phyloP scores from a whole-genome alignment of 139 green algal species.

The Chlorella sorokiniana region DNA sequence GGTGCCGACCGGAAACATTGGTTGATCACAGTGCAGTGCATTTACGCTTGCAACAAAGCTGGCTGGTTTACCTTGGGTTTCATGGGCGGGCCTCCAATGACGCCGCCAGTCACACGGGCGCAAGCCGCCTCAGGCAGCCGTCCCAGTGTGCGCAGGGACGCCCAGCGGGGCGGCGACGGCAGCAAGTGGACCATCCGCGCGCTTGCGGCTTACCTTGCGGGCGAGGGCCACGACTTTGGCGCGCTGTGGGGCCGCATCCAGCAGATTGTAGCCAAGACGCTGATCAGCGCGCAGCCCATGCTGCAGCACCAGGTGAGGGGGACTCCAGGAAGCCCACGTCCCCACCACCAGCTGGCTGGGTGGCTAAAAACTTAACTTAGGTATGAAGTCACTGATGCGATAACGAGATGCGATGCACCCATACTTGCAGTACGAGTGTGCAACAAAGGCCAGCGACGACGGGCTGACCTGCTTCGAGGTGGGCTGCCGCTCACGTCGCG shows the following conservation, averaged over 20 bases:
- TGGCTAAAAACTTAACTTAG: not conserved
- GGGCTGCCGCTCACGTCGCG: not conserved
- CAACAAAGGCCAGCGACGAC: conserved; percentile 55
- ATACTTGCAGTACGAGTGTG: conserved; percentile 68
- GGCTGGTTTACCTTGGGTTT: not conserved
- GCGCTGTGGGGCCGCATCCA: conserved; percentile 62
- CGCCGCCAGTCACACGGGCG: too few species aligned
- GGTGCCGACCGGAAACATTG: not conserved
- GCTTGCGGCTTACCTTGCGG: conserved; percentile 43
- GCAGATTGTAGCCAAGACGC: conserved; percentile 66
- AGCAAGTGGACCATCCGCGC: conserved; percentile 71
- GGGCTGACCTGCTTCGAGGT: conserved; percentile 79
- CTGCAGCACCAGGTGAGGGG: conserved; percentile 51
- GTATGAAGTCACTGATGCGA: too few species aligned
- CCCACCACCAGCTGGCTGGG: too few species aligned
- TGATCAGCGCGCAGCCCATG: conserved; percentile 74
- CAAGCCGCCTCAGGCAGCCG: too few species aligned
- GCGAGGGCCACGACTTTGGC: conserved; percentile 49
- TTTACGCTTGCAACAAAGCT: not conserved
- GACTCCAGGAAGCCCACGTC: too few species aligned
- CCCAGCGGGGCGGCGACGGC: conserved; percentile 27
- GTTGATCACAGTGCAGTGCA: too few species aligned
- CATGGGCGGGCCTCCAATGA: too few species aligned
- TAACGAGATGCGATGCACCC: not conserved
- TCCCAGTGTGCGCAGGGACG: conserved; percentile 9